Percentiles rank a stretch among this genome's conserved stretches.
Evolutionary conservation across 1,284 basidiomycete genomes (phyloP).

Genomic region (Meripilus lineatus): DNA sequence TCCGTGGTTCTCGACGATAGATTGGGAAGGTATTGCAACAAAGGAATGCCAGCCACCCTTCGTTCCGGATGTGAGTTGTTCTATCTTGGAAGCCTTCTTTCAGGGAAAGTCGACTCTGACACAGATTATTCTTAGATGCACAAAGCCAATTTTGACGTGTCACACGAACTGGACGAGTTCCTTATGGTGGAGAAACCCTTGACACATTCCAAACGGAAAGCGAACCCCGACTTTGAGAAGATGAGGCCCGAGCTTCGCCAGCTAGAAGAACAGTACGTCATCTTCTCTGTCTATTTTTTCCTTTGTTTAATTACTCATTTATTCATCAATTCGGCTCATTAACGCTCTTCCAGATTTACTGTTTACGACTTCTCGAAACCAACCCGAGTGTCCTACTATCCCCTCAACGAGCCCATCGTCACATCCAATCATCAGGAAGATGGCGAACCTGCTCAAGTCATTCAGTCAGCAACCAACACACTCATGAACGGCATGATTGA

Average conservation of each 20-base stretch:
- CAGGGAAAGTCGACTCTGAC: constrained; percentile 4
- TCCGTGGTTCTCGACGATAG: constrained; percentile 79
- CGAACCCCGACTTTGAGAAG: constrained; percentile 76
- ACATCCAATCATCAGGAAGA: constrained; percentile 43
- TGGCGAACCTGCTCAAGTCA: constrained; percentile 22
- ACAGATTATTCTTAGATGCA: constrained; percentile 56
- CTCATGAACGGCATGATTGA: constrained; percentile 43
- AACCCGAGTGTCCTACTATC: constrained; percentile 71
- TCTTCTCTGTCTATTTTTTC: background rate
- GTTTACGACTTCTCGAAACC: constrained; percentile 69
- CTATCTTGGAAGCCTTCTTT: background rate
- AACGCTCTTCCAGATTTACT: constrained; percentile 58
- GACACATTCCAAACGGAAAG: constrained; percentile 88
- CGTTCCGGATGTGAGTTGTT: constrained; percentile 76
- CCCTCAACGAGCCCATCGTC: constrained; percentile 66
- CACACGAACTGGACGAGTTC: constrained; percentile 95
- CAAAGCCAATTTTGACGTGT: constrained; percentile 95
- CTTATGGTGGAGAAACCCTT: constrained; percentile 95
- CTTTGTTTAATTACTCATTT: background rate
- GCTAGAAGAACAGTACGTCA: constrained; percentile 88
- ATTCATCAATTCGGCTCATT: background rate
- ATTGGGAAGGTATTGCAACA: constrained; percentile 76
- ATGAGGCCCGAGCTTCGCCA: constrained; percentile 88
- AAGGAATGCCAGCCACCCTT: constrained; percentile 85
- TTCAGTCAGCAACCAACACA: constrained; percentile 39